Evolutionary conservation across 2,329 filamentous ascomycete species (phyloP).

Genomic region (Colletotrichum caudatum): DNA sequence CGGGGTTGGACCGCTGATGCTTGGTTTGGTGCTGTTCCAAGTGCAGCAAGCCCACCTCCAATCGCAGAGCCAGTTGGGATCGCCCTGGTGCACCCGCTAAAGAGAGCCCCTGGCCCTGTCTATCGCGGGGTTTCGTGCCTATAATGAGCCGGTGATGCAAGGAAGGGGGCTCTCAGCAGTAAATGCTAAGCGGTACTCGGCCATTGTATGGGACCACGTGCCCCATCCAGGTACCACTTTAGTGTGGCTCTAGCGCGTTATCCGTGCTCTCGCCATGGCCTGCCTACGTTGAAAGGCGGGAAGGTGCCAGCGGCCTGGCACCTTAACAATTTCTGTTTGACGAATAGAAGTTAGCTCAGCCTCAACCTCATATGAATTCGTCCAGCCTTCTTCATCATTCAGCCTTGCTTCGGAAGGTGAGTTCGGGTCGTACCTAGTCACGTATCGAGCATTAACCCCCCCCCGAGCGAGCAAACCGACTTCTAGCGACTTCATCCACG

Average conservation of each 20-base stretch:
- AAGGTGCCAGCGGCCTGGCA: slow-evolving; percentile 21
- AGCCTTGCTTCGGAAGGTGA: slow-evolving; percentile 31
- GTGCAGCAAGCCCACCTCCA: background rate
- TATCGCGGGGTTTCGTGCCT: slow-evolving; percentile 40
- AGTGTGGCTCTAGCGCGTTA: slow-evolving; percentile 32
- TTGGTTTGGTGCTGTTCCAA: slow-evolving; percentile 1
- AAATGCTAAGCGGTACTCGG: slow-evolving; percentile 35
- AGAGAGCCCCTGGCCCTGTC: slow-evolving; percentile 39
- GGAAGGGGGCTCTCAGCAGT: slow-evolving; percentile 5
- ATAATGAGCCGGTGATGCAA: slow-evolving; percentile 27
- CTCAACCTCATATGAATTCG: slow-evolving; percentile 26
- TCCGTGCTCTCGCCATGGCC: slow-evolving; percentile 25
- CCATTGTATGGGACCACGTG: background rate
- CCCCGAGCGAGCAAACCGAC: background rate
- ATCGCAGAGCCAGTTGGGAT: slow-evolving; percentile 25
- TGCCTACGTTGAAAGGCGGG: slow-evolving; percentile 14
- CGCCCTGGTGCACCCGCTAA: slow-evolving; percentile 39
- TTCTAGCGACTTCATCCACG: background rate
- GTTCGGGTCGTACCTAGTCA: background rate
- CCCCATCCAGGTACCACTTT: slow-evolving; percentile 22
- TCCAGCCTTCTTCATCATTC: slow-evolving; percentile 18
- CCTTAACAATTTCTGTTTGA: slow-evolving; percentile 39
- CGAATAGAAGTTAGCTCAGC: slow-evolving; percentile 17
- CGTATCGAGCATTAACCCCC: slow-evolving; percentile 22
- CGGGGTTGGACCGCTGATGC: background rate